Conservation (phyloP, 140 eudicot genomes). For the Ambrosia hybrid region DNA sequence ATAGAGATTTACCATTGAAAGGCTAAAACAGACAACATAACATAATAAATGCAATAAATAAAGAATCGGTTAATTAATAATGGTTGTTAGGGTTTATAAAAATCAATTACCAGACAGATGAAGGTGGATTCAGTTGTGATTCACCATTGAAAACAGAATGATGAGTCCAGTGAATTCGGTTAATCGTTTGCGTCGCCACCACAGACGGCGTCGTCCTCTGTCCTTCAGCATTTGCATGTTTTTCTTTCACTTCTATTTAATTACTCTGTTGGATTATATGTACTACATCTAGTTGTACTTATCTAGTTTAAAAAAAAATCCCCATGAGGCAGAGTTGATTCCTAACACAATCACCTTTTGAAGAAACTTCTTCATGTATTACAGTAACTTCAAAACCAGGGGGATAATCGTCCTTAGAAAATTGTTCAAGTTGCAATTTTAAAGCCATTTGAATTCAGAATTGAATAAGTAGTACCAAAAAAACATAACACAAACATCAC, state of each 20-base stretch:
- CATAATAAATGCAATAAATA: slow-evolving; percentile 6
- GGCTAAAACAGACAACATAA: background rate
- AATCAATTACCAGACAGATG: slow-evolving; percentile 18
- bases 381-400: slow-evolving; percentile 71
- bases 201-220: too few species aligned
- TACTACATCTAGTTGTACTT: too few species aligned
- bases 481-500: slow-evolving; percentile 8
- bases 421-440: slow-evolving; percentile 40
- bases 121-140: slow-evolving; percentile 38
- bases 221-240: too few species aligned
- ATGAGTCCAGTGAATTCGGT: slow-evolving; percentile 35
- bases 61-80: too few species aligned
- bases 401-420: slow-evolving; percentile 63
- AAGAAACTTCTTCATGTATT: slow-evolving; percentile 30
- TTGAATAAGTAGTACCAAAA: slow-evolving; percentile 2
- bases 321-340: too few species aligned
- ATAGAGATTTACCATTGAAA: too few species aligned
- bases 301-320: too few species aligned
- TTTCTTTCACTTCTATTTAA: too few species aligned
- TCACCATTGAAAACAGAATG: slow-evolving; percentile 40
- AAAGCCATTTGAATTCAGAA: slow-evolving; percentile 17
- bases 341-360: slow-evolving; percentile 19
- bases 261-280: too few species aligned
- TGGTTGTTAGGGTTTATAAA: slow-evolving; percentile 34
- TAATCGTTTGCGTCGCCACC: slow-evolving; percentile 31